Conservation (phyloP, 805 yeast species). For the Metahyphopichia silvanorum region DNA sequence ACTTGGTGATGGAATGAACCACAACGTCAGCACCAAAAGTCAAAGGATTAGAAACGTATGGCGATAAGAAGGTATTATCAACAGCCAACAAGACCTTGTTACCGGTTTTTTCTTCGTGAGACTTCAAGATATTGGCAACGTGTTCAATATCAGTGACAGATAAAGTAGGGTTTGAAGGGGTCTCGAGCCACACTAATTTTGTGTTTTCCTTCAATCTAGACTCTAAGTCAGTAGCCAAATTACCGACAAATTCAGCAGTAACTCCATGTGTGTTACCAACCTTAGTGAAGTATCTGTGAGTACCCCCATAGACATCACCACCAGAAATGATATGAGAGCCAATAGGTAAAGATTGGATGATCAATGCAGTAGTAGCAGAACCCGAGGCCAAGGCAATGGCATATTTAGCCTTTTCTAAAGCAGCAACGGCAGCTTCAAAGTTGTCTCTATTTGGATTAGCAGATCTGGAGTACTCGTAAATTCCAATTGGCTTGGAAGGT, state of each 20-base stretch:
- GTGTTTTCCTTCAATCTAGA: conserved; percentile 58
- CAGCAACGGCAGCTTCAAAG: conserved; percentile 75
- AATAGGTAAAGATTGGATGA: conserved; percentile 68
- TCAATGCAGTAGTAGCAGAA: conserved; percentile 76
- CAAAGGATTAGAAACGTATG: conserved; percentile 83
- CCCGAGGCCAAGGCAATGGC: conserved; percentile 85
- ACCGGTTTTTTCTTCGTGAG: conserved; percentile 41
- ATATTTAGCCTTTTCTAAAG: conserved; percentile 71
- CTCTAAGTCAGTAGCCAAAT: conserved; percentile 59
- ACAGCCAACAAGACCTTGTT: conserved; percentile 64
- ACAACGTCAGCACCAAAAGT: conserved; percentile 82
- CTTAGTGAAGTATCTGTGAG: conserved; percentile 85
- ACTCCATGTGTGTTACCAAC: conserved; percentile 82
- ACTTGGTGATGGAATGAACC: conserved; percentile 86
- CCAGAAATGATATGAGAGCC: conserved; percentile 74
- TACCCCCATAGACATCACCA: conserved; percentile 90
- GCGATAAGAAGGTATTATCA: conserved; percentile 86
- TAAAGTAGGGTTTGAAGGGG: conserved; percentile 87
- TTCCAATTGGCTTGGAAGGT: conserved; percentile 76
- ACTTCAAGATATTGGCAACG: conserved; percentile 54
- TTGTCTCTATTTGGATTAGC: conserved; percentile 84
- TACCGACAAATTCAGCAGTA: conserved; percentile 60
- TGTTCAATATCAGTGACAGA: conserved; percentile 69
- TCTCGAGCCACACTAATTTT: conserved; percentile 79
- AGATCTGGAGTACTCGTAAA: conserved; percentile 80